phyloP scores from a whole-genome alignment of 2,329 filamentous ascomycete species.

The Microcera coccophila region DNA sequence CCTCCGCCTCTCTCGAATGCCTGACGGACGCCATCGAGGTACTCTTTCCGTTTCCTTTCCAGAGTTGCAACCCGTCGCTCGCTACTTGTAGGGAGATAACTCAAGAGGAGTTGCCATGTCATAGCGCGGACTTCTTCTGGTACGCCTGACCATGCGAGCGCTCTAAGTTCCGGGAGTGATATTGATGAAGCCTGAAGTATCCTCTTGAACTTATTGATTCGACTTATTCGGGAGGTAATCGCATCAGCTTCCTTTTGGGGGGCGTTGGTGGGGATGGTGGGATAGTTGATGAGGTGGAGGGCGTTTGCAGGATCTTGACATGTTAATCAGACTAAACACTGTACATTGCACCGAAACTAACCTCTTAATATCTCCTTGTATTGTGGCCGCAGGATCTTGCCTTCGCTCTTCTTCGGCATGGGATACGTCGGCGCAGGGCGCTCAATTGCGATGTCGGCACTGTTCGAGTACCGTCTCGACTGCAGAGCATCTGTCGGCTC shows the following conservation, averaged over 20 bases:
- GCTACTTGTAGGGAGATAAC: slow-evolving; percentile 94
- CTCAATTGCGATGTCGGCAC: slow-evolving; percentile 91
- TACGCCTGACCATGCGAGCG: slow-evolving; percentile 88
- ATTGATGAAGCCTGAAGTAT: slow-evolving; percentile 91
- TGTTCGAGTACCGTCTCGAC: slow-evolving; percentile 69
- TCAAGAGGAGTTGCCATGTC: slow-evolving; percentile 96
- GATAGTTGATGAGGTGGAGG: slow-evolving; percentile 88
- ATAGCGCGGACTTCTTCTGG: slow-evolving; percentile 95
- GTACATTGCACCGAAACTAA: slow-evolving; percentile 28
- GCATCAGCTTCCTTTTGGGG: slow-evolving; percentile 80
- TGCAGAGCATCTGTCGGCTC: slow-evolving; percentile 36
- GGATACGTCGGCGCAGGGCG: slow-evolving; percentile 79
- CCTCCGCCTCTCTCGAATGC: slow-evolving; percentile 64
- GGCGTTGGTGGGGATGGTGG: slow-evolving; percentile 67
- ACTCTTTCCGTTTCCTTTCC: slow-evolving; percentile 93
- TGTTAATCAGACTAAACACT: slow-evolving; percentile 13
- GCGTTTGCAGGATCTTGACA: slow-evolving; percentile 77
- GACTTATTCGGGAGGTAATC: slow-evolving; percentile 79
- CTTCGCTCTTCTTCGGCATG: slow-evolving; percentile 81
- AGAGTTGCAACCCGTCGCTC: slow-evolving; percentile 85
- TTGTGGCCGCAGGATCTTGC: slow-evolving; percentile 92
- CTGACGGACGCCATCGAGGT: slow-evolving; percentile 82
- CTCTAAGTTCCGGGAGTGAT: slow-evolving; percentile 74
- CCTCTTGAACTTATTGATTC: slow-evolving; percentile 98
- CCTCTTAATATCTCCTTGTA: slow-evolving; percentile 92